Base-by-base conservation (phyloP, 1,284 basidiomycete genomes). In the Naganishia cerealis region DNA sequence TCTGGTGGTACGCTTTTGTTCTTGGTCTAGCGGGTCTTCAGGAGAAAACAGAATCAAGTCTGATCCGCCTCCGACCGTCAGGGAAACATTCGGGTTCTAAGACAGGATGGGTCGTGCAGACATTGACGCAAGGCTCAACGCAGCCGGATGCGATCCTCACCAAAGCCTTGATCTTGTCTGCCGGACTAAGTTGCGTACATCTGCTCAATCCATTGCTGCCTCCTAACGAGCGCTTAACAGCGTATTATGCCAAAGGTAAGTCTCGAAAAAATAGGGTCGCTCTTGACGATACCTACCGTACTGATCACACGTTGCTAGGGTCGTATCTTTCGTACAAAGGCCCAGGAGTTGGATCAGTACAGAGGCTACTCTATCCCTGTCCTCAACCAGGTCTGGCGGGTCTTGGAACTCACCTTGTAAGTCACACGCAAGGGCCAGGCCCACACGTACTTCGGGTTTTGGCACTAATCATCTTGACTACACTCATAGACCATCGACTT, bases 301-400 rank as follows among this genome's bases (percentile, higher is more conserved):
- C 43, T 77, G 71, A 61, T 74, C 10, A 13, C 24, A 72, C 10
- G 52, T 56, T 26, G 2, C 12, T 74, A 79, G 82, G 94, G 15
- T 91, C 90, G 21, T 97, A 95, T 77, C 89, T 91, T 56, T 87
- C 88, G 4, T 96, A 95, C 79, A 85, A 85, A 62, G 92, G 94
- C 8, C 87, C 87, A 0, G 92, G 91, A 0, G 81, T 70, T 42
- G 79, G 83, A 6, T 77, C 84, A n/a, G 83, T 95, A 66, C 85
- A 84, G 12, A 88, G 87, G 73, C 85, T 97, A 61, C 87, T 97
- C 74, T 96, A 97, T 79, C 93, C 94, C 2, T 92, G 91, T 72
- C 93, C 92, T 1, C 85, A 88, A 83, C 84, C 57, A 67, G 80
- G 71, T 70, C 72, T 80, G 79, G 86, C 68, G 80, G 90, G 90